Conservation (phyloP, 371 early-diverging fungal genomes). For the Neoconidiobolus thromboides region DNA sequence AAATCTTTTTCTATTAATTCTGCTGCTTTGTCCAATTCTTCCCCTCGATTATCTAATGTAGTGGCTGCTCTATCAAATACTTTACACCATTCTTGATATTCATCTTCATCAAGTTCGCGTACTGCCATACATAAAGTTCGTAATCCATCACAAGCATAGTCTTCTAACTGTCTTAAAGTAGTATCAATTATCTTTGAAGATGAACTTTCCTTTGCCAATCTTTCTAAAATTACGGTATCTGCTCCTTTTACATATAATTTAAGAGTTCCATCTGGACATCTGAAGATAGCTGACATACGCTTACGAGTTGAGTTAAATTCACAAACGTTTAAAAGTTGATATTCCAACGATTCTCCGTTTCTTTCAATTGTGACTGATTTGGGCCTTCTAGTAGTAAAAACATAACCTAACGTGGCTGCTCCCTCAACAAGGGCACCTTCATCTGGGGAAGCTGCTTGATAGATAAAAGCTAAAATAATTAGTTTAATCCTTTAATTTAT, state of each 20-base stretch:
- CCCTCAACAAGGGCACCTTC: conserved; percentile 80
- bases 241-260: conserved; percentile 96
- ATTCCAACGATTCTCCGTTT: conserved; percentile 42
- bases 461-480: conserved; percentile 22
- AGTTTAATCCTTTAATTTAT: neutral
- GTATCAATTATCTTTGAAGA: conserved; percentile 59
- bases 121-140: conserved; percentile 88
- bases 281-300: conserved; percentile 88
- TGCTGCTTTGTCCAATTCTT: conserved; percentile 75
- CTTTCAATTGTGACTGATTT: conserved; percentile 59
- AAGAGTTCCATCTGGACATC: conserved; percentile 75
- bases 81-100: conserved; percentile 67
- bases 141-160: conserved; percentile 78
- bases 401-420: conserved; percentile 37
- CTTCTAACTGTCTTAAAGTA: conserved; percentile 57
- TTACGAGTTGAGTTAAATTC: conserved; percentile 96
- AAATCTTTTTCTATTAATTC: conserved; percentile 88
- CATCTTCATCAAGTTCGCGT: conserved; percentile 72
- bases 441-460: conserved; percentile 83
- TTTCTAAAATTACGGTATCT: conserved; percentile 92
- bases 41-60: conserved; percentile 67
- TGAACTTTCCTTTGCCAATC: conserved; percentile 32
- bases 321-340: conserved; percentile 79
- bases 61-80: conserved; percentile 77
- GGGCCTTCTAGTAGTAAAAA: conserved; percentile 63